Conservation (phyloP, 768 basidiomycete species). For the Tulasnella sp. region DNA sequence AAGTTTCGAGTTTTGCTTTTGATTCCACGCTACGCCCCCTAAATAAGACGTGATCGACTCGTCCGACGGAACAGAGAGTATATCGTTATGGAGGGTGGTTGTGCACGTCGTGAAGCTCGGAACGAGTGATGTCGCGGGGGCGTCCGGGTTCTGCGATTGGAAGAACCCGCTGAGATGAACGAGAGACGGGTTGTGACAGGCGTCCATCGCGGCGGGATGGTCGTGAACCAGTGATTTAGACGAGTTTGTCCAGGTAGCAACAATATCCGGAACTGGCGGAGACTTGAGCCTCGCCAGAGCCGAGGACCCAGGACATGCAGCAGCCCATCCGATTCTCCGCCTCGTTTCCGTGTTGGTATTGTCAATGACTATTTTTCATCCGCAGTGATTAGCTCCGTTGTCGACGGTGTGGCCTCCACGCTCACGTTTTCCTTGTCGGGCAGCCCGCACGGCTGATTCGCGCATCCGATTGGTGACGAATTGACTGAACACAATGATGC, state of each 20-base stretch:
- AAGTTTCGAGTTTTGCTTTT: constrained; percentile 7
- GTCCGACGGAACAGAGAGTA: constrained; percentile 28
- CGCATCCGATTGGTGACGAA: constrained; percentile 33
- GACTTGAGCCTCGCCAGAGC: neutral
- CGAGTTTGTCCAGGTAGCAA: neutral
- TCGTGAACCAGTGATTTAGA: constrained; percentile 40
- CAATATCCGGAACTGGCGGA: neutral
- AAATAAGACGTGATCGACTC: neutral
- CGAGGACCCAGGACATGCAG: constrained; percentile 28
- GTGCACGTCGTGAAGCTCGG: constrained; percentile 50
- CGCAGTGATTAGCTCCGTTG: constrained; percentile 29
- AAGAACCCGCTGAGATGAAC: constrained; percentile 27
- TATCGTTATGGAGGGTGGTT: constrained; percentile 47
- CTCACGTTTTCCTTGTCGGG: constrained; percentile 31
- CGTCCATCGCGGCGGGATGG: constrained; percentile 43
- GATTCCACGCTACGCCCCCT: neutral
- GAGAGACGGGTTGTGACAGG: constrained; percentile 40
- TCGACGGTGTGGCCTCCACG: neutral
- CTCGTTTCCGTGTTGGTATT: constrained; percentile 29
- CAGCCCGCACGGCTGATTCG: constrained; percentile 32
- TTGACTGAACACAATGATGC: constrained; percentile 31
- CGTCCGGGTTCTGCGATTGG: neutral
- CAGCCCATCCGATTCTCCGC: constrained; percentile 26
- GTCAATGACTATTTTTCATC: constrained; percentile 15
- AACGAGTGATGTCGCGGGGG: constrained; percentile 32